Base-by-base conservation (phyloP, 2,329 filamentous ascomycete genomes). In the Venturia aucupariae region DNA sequence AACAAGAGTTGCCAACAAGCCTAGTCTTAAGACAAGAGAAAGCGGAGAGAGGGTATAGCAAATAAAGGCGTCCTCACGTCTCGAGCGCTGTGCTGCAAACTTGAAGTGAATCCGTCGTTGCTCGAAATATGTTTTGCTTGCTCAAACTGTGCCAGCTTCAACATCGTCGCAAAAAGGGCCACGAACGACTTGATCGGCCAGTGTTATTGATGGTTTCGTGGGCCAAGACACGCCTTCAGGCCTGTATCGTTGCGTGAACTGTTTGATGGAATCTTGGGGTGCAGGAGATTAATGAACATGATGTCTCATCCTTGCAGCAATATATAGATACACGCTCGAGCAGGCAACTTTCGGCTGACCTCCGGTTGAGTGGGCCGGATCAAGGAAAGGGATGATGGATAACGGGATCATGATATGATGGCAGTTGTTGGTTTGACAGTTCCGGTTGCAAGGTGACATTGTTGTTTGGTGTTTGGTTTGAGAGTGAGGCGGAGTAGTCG, bases 81-180 rank as follows among this genome's bases (percentile, higher is more conserved):
- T 57, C 51, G 15, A 35, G 5, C 4, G 24, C 48, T 15, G 27
- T 3, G 1, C 24, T 27, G 24, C n/a, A n/a, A n/a, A n/a, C n/a
- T n/a, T 15, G 27, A 54, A 57, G 51, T 19, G 11, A 6, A 15
- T 57, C 15, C 51, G 51, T 35, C 51, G 51, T 32, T 19, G 30
- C 30, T 32, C 51, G 2, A 27, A 44, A 41, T 60, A 24, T 60
- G n/a, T 41, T 51, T 44, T 41, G 38, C 24, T 44, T 32, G n/a
- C 59, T 60, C 35, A 60, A 60, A 60, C 59, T 44, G 35, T 60
- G 41, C 59, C 59, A 60, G 32, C 59, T 44, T 60, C 59, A 60
- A 60, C n/a, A 15, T 15, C 41, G 59, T 60, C 59, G 41, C 59
- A 42, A 41, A 42, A 41, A 24, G 41, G 30, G 4, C 32, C 24